Percentiles rank a stretch among this genome's conserved stretches.
Evolutionary conservation across 805 yeast genomes (phyloP).

Genomic region (Candida nonsorbophila): DNA sequence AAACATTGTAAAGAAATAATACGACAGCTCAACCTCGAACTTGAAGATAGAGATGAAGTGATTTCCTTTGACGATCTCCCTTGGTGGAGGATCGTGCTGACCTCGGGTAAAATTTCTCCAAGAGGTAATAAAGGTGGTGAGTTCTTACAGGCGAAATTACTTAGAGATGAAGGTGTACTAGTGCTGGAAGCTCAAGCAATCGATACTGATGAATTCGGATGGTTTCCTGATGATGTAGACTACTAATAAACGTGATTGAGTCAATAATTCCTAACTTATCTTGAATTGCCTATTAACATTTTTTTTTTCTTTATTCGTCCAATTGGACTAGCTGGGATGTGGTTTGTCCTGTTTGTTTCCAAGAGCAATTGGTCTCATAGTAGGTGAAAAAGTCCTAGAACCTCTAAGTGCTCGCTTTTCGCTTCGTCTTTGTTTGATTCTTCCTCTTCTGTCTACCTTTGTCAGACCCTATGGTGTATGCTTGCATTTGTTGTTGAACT

Average conservation of each 20-base stretch:
- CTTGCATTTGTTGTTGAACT: constrained; percentile 43
- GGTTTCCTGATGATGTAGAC: constrained; percentile 59
- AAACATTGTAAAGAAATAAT: constrained; percentile 36
- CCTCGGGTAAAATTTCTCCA: constrained; percentile 59
- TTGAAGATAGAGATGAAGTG: constrained; percentile 7
- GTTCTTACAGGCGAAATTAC: constrained; percentile 37
- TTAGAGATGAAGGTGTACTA: constrained; percentile 44
- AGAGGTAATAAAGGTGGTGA: constrained; percentile 40
- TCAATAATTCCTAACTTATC: too few relatives aligned
- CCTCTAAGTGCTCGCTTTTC: not conserved
- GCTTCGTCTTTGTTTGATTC: not conserved
- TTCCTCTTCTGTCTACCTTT: constrained; percentile 5
- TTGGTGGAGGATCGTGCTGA: constrained; percentile 75
- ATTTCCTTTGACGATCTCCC: constrained; percentile 41
- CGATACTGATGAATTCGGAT: constrained; percentile 47
- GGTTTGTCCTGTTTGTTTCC: too few relatives aligned
- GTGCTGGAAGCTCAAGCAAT: constrained; percentile 33
- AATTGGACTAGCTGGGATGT: too few relatives aligned
- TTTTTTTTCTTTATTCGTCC: constrained; percentile 1
- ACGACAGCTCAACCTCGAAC: constrained; percentile 17
- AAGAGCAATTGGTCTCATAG: too few relatives aligned
- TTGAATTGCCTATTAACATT: not conserved
- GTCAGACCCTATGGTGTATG: constrained; percentile 2
- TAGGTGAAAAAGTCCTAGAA: not conserved
- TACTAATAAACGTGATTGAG: constrained; percentile 2